Evolutionary conservation across 2,329 filamentous ascomycete genomes (phyloP).

Genomic region (Hymenoscyphus albidus): DNA sequence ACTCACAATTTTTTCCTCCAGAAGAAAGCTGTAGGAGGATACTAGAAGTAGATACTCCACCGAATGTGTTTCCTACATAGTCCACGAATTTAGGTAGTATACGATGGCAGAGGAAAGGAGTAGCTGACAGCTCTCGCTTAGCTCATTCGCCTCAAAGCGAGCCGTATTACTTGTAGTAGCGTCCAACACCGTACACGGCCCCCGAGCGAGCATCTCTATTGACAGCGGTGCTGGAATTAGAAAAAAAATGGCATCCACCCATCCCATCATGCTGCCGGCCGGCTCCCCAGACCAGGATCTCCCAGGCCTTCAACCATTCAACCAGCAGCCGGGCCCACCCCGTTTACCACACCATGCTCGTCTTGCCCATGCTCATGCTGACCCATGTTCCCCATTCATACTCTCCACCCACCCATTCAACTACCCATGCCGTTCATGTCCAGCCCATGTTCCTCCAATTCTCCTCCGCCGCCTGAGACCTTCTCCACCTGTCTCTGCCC

Average conservation of each 20-base stretch:
- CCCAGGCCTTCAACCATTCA: not conserved
- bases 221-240: conserved; percentile 7
- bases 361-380: conserved; percentile 1
- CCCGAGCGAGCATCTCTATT: not conserved
- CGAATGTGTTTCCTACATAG: not conserved
- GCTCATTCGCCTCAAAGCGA: not conserved
- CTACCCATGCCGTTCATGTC: conserved; percentile 19
- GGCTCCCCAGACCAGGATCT: conserved; percentile 9
- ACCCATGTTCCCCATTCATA: conserved; percentile 4
- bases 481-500: conserved; percentile 3
- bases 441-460: conserved; percentile 11
- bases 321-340: not conserved
- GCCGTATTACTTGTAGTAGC: conserved; percentile 12
- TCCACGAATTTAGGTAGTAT: too few species aligned
- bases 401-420: conserved; percentile 11
- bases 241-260: conserved; percentile 3
- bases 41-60: too few species aligned
- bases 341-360: not conserved
- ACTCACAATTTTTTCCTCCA: not conserved
- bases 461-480: conserved; percentile 11
- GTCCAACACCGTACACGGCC: conserved; percentile 20
- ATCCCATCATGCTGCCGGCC: conserved; percentile 7
- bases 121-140: not conserved
- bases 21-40: not conserved
- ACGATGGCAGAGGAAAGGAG: too few species aligned